Base-by-base conservation (phyloP, 495 filamentous ascomycete genomes). In the Penicillium riverlandense region DNA sequence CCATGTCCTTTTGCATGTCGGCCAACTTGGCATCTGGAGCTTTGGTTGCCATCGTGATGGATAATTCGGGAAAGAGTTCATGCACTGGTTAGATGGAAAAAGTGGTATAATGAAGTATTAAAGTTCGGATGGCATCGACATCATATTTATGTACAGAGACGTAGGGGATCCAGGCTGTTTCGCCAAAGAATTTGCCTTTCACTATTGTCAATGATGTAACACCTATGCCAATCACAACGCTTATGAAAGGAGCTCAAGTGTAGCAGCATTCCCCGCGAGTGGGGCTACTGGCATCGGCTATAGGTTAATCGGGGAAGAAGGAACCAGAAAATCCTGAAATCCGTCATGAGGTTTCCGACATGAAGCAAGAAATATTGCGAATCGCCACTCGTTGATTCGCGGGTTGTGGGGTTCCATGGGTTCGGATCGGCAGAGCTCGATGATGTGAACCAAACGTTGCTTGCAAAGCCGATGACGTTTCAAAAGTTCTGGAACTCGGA, bases 1-100 rank as follows among this genome's bases (percentile, higher is more conserved):
- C 48, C 0, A 55, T 69, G 14, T 70, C 67, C 11, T 53, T 55
- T 27, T 50, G 29, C 39, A 70, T 52, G 36, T 70, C 67, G 16
- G 47, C 54, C 10, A 55, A 14, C 43, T 67, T 67, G 51, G 44
- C 49, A 28, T 53, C 48, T 9, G 41, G 40, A 3, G 37, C 33
- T 16, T 38, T 42, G 15, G 29, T 46, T 8, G 44, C n/a, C 27
- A 49, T 29, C 45, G 51, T 55, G 32, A 34, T 34, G 7, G 32
- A 10, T 38, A 22, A 2, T 22, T 22, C 4, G 22, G 50, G 37
- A 13, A 32, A 32, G n/a, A 34, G 11, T 36, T 14, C 28, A 11
- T 22, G n/a, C 12, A 38, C 28, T 15, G 14, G n/a, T 35, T 16
- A 1, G 13, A 38, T 14, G 8, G 31, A 38, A 28, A 16, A 6